phyloP scores from a whole-genome alignment of 306 rosid genomes.

The Corylus heterophylla region DNA sequence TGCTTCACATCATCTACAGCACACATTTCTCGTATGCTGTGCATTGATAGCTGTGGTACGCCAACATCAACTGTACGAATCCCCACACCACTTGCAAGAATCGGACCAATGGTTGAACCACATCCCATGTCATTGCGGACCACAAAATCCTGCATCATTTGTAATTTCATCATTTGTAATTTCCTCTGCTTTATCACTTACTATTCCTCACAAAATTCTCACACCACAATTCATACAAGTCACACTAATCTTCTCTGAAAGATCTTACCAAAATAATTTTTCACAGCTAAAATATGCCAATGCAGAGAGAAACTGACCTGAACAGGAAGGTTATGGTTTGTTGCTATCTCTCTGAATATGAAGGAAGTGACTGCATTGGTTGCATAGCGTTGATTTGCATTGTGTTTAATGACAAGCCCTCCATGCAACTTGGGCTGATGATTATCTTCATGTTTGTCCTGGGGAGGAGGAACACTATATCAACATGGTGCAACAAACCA shows the following conservation, averaged over 20 bases:
- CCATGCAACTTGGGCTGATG: slow-evolving; percentile 95
- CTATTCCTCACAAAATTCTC: slow-evolving; percentile 1
- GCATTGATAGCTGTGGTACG: slow-evolving; percentile 94
- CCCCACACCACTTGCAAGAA: slow-evolving; percentile 92
- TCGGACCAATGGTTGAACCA: slow-evolving; percentile 97
- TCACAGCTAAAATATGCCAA: not conserved
- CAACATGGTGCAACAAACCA: slow-evolving; percentile 23
- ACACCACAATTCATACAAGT: no score
- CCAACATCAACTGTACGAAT: slow-evolving; percentile 94
- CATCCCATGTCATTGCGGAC: slow-evolving; percentile 92
- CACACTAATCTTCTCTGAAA: not conserved
- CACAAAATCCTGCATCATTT: slow-evolving; percentile 77
- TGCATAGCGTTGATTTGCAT: slow-evolving; percentile 94
- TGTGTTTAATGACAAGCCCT: slow-evolving; percentile 87
- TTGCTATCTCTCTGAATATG: slow-evolving; percentile 80
- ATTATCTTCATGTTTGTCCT: slow-evolving; percentile 93
- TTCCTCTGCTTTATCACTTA: not conserved
- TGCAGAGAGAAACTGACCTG: slow-evolving; percentile 57
- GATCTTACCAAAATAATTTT: not conserved
- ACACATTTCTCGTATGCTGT: slow-evolving; percentile 94
- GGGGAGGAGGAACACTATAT: slow-evolving; percentile 27
- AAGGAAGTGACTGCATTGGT: slow-evolving; percentile 88
- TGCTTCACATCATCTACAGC: slow-evolving; percentile 76
- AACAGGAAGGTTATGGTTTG: slow-evolving; percentile 69
- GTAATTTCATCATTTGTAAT: slow-evolving; percentile 17